Conservation (phyloP, 148 eudicot genomes). For the Vaccinium macrocarpon region DNA sequence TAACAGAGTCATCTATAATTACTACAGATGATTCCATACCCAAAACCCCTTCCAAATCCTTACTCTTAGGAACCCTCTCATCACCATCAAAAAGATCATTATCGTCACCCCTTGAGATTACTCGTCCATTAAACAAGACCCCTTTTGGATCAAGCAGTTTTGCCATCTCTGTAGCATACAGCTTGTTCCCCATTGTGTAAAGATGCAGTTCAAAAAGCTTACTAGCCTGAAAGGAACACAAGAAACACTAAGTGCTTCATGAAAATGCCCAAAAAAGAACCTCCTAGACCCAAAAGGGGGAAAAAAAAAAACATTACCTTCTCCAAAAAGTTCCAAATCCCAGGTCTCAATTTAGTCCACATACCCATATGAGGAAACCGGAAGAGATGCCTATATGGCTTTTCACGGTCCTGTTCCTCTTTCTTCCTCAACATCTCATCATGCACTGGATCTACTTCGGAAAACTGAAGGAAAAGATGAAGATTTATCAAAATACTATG, state of each 20-base stretch:
- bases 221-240: conserved; percentile 65
- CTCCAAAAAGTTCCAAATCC: conserved; percentile 96
- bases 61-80: conserved; percentile 81
- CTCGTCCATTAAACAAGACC: conserved; percentile 78
- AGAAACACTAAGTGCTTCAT: conserved; percentile 7
- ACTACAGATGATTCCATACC: conserved; percentile 97
- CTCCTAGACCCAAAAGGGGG: background rate
- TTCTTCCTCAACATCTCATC: conserved; percentile 92
- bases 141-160: conserved; percentile 98
- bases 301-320: conserved; percentile 46
- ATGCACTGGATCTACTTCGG: conserved; percentile 81
- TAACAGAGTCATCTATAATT: conserved; percentile 90
- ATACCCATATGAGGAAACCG: conserved; percentile 95
- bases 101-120: conserved; percentile 90
- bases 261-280: conserved; percentile 8
- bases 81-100: conserved; percentile 75
- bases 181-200: conserved; percentile 97
- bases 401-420: conserved; percentile 93
- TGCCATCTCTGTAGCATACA: conserved; percentile 98
- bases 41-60: conserved; percentile 97
- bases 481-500: background rate
- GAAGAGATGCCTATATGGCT: conserved; percentile 80
- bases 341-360: conserved; percentile 99
- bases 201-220: conserved; percentile 91
- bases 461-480: conserved; percentile 44